These are phyloP conservation scores for Sextonia rubra DNA, from an alignment of 164 flowering plant species.

Conservation along the genomic window DNA sequence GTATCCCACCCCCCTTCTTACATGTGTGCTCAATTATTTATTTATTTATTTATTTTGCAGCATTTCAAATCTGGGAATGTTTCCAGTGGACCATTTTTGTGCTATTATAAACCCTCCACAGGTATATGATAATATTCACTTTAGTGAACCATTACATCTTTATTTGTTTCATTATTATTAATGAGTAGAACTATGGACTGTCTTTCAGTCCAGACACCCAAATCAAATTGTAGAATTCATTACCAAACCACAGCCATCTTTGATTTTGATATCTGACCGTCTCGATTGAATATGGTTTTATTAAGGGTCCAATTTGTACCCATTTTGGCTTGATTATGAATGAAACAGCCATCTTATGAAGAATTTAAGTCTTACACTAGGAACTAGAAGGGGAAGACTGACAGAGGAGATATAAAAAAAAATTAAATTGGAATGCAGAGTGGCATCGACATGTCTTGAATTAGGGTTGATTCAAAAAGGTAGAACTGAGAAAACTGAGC, in stretches of 20 bases:
- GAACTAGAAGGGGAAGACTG: neutral
- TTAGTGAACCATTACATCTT: neutral
- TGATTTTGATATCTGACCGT: no score
- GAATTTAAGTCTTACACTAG: neutral
- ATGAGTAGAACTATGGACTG: no score
- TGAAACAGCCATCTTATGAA: no score
- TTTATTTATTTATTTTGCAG: conserved; percentile 39
- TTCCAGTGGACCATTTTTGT: conserved; percentile 90
- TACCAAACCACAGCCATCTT: no score
- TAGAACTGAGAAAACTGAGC: neutral
- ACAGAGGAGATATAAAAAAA: neutral
- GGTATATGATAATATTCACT: conserved; percentile 30
- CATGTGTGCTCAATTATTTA: neutral
- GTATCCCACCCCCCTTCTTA: neutral
- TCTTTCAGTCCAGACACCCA: no score
- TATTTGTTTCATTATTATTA: neutral
- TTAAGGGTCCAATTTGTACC: no score
- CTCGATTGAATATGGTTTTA: no score
- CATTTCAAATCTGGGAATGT: conserved; percentile 99
- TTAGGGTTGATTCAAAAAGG: neutral
- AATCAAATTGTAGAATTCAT: no score
- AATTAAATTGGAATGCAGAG: neutral
- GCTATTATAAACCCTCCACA: conserved; percentile 99
- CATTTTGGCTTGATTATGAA: no score
- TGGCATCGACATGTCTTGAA: neutral